Base-by-base conservation (phyloP, 176 grass and related monocot species). In the Zea luxurians region DNA sequence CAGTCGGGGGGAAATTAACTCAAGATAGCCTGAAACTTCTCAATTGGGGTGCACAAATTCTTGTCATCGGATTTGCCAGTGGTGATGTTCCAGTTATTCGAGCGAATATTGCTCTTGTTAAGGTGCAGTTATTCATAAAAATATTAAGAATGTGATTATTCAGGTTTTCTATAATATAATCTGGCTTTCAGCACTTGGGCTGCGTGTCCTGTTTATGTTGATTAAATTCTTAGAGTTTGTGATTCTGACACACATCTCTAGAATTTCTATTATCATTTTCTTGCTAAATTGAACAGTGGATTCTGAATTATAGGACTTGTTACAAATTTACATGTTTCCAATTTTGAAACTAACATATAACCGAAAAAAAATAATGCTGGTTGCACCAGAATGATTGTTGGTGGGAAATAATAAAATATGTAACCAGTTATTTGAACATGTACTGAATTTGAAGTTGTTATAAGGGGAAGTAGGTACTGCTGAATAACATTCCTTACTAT, bases 11-110 rank as follows among this genome's bases (percentile, higher is more conserved):
- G 8, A 90, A 98, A 86, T 77, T 92, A 66, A 90, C 83, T 4
- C 93, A 98, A 80, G 95, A 98, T 75, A 89, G 95, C 57, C 81
- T 98, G 83, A 98, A 94, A 91, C 83, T 94, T 90, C 84, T 98
- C 61, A 92, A 90, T 68, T 98, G 95, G 91, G 91, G 95, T 52
- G 95, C 95, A 42, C 83, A 98, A 70, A 92, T 98, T 90, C 75
- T 98, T 73, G 57, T 98, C 61, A 98, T 98, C 80, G 95, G 91
- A 85, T 98, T 98, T 85, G 95, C 95, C 44, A 98, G 95, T 70
- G 91, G 91, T 48, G 95, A 98, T 89, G 78, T 98, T 70, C 91
- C 91, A 57, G 66, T 92, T 78, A 90, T 94, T 81, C 89, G 89
- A 54, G 87, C 87, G 16, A 98, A 94, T 76, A 71, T 94, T 77